Conservation (phyloP, 495 filamentous ascomycete species). For the Neurospora sp. region DNA sequence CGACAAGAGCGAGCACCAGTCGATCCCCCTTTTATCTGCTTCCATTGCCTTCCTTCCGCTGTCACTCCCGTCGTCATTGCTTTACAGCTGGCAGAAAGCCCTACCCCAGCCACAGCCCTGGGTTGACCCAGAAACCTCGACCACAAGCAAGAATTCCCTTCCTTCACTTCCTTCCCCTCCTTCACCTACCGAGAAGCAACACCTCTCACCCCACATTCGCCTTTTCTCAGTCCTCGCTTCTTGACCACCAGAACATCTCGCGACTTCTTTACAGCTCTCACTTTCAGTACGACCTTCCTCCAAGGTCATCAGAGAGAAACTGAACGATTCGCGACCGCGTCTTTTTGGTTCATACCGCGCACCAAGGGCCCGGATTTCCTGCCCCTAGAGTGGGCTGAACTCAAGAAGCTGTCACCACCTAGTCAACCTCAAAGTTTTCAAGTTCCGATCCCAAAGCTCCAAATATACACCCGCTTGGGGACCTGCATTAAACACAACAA, state of each 20-base stretch:
- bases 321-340: background rate
- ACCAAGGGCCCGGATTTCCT: background rate
- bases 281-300: background rate
- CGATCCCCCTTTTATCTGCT: background rate
- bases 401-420: background rate
- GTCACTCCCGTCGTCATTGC: background rate
- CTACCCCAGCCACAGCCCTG: background rate
- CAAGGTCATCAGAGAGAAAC: background rate
- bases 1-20: background rate
- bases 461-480: background rate
- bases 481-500: background rate
- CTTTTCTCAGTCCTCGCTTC: background rate
- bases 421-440: background rate
- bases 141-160: background rate
- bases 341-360: background rate
- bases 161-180: background rate
- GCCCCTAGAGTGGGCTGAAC: background rate
- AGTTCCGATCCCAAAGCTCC: no score
- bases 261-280: background rate
- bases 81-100: background rate
- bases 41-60: background rate
- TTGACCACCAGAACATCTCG: background rate
- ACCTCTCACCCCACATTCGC: background rate
- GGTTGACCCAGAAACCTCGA: background rate
- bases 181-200: background rate